Evolutionary conservation across 2,329 filamentous ascomycete genomes (phyloP).

Genomic region (Nannizziopsis arthrosporioides): DNA sequence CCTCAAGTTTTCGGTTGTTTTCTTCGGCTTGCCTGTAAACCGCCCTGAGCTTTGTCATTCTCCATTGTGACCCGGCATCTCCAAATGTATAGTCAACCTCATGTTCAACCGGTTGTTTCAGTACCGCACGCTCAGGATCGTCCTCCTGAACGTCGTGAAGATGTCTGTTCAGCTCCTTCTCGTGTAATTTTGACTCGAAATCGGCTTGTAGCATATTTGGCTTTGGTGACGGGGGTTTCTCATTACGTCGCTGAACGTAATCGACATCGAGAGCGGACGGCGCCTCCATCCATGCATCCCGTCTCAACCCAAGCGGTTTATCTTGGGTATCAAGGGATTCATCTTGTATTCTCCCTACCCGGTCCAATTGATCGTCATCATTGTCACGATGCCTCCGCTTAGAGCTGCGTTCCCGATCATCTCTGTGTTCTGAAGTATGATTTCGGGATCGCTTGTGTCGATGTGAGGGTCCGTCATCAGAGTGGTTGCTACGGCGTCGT

Average conservation of each 20-base stretch:
- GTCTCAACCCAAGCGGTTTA: conserved; percentile 42
- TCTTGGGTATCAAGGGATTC: conserved; percentile 25
- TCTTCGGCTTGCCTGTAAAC: conserved; percentile 73
- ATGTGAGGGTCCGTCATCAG: conserved; percentile 43
- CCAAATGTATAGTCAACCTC: conserved; percentile 76
- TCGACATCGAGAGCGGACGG: conserved; percentile 74
- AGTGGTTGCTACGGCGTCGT: conserved; percentile 31
- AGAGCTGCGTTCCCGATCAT: conserved; percentile 37
- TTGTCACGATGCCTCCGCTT: conserved; percentile 36
- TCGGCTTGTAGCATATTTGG: conserved; percentile 40
- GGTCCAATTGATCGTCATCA: conserved; percentile 34
- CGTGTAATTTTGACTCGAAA: conserved; percentile 60
- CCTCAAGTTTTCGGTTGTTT: conserved; percentile 59
- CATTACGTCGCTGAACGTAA: conserved; percentile 53
- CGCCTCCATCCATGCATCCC: conserved; percentile 92
- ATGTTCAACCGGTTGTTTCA: conserved; percentile 40
- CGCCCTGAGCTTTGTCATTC: conserved; percentile 85
- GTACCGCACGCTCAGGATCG: conserved; percentile 23
- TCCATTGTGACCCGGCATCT: conserved; percentile 81
- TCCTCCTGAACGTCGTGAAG: conserved; percentile 51
- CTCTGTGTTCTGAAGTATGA: conserved; percentile 39
- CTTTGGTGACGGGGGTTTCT: conserved; percentile 38
- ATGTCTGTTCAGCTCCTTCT: conserved; percentile 68
- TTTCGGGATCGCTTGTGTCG: conserved; percentile 54
- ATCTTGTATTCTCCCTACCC: not conserved